These are phyloP conservation scores for Corynespora cassiicola DNA, from an alignment of 2,329 filamentous ascomycete species.

Conservation along the genomic window DNA sequence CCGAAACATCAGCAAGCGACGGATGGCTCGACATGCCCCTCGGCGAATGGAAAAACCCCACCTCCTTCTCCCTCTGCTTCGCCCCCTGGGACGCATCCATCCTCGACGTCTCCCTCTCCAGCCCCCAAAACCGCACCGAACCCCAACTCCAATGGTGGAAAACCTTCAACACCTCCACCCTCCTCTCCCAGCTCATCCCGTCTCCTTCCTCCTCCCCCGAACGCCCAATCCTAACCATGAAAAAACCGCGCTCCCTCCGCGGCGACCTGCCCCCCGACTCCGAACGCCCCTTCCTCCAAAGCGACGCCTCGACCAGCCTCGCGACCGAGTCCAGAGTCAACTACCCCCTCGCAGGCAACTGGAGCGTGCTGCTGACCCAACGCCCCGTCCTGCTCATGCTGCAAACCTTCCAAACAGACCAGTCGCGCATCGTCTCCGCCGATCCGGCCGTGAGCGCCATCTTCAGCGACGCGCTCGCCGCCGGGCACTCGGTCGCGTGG, in stretches of 20 bases:
- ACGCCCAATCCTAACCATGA: conserved; percentile 7
- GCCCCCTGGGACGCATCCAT: conserved; percentile 13
- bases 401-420: background rate
- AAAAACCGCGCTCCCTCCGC: conserved; percentile 5
- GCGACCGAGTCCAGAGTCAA: conserved; percentile 2
- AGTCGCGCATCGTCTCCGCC: conserved; percentile 5
- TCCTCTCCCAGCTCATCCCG: background rate
- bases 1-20: background rate
- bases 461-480: conserved; percentile 6
- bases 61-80: conserved; percentile 11
- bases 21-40: background rate
- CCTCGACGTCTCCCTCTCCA: conserved; percentile 6
- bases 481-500: conserved; percentile 7
- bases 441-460: conserved; percentile 13
- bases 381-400: conserved; percentile 1
- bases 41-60: background rate
- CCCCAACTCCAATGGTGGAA: conserved; percentile 2
- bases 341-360: conserved; percentile 7
- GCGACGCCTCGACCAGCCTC: conserved; percentile 7
- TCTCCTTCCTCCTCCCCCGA: no score
- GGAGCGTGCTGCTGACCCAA: conserved; percentile 8
- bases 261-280: conserved; percentile 4
- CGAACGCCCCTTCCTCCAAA: conserved; percentile 9
- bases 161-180: conserved; percentile 4
- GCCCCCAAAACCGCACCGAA: conserved; percentile 8